Evolutionary conservation across 2,329 filamentous ascomycete genomes (phyloP).

Genomic region (Xylaria sp.): DNA sequence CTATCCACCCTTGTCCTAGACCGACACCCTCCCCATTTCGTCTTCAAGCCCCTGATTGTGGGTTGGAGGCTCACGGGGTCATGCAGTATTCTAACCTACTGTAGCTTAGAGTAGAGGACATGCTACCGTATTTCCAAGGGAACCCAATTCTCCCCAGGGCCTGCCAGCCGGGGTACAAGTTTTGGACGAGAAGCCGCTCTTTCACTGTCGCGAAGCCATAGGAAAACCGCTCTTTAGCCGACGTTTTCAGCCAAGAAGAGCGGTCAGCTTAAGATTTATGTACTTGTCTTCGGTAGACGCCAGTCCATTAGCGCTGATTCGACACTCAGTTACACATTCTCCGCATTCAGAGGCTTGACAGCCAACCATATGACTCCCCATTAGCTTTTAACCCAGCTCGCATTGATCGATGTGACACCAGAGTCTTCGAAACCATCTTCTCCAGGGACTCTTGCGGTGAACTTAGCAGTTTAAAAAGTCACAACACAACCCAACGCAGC

Average conservation of each 20-base stretch:
- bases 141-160: conserved; percentile 14
- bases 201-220: conserved; percentile 10
- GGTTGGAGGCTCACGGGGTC: conserved; percentile 12
- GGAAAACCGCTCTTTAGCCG: conserved; percentile 25
- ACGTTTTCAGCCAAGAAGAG: conserved; percentile 35
- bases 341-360: conserved; percentile 25
- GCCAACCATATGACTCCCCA: conserved; percentile 29
- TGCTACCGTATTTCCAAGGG: conserved; percentile 5
- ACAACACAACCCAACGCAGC: neutral
- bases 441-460: conserved; percentile 38
- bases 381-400: conserved; percentile 25
- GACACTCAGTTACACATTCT: conserved; percentile 25
- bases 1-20: conserved; percentile 7
- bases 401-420: conserved; percentile 29
- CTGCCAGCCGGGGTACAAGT: conserved; percentile 15
- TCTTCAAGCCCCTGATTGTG: conserved; percentile 7
- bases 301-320: conserved; percentile 27
- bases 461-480: conserved; percentile 30
- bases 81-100: neutral
- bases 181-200: conserved; percentile 23
- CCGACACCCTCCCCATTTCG: conserved; percentile 20
- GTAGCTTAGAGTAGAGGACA: neutral
- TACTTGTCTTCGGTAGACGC: conserved; percentile 21
- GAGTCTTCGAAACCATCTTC: conserved; percentile 25
- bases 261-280: conserved; percentile 40